phyloP scores from a whole-genome alignment of 2,329 filamentous ascomycete species.

The Cryphonectria radicalis region DNA sequence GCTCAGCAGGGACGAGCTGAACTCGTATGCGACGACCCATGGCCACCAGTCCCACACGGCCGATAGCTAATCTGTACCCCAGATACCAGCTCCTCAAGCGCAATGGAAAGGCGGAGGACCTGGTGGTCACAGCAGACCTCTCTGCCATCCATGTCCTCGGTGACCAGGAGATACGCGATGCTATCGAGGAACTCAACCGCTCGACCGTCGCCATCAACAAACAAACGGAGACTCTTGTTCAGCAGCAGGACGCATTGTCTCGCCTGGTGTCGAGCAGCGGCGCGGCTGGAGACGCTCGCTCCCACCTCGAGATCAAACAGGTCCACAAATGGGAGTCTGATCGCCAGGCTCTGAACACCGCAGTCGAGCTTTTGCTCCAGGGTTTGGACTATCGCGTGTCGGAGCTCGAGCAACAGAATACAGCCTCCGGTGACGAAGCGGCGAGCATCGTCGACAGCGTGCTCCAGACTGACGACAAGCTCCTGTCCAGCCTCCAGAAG shows the following conservation, averaged over 20 bases:
- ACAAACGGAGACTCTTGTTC: conserved; percentile 64
- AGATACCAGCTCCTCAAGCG: conserved; percentile 57
- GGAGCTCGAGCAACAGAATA: conserved; percentile 57
- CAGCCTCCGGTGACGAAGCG: conserved; percentile 48
- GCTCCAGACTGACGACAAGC: conserved; percentile 66
- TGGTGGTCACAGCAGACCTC: conserved; percentile 52
- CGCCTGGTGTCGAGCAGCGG: conserved; percentile 52
- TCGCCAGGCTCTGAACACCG: conserved; percentile 46
- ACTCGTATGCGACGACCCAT: conserved; percentile 46
- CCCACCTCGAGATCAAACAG: conserved; percentile 41
- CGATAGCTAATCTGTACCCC: conserved; percentile 10
- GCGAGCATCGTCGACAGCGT: conserved; percentile 54
- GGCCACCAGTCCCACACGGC: neutral
- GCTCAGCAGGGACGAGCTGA: conserved; percentile 57
- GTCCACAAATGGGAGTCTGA: conserved; percentile 46
- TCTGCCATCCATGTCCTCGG: conserved; percentile 54
- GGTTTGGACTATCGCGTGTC: conserved; percentile 49
- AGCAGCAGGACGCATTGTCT: conserved; percentile 65
- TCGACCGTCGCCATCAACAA: conserved; percentile 68
- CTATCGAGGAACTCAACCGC: conserved; percentile 65
- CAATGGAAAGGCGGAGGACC: conserved; percentile 51
- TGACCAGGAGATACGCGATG: conserved; percentile 63
- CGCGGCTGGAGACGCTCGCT: conserved; percentile 40
- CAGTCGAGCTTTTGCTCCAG: conserved; percentile 54
- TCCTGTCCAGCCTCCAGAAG: conserved; percentile 68